Conservation (phyloP, 2,329 filamentous ascomycete genomes). For the Stagonosporopsis rhizophila region DNA sequence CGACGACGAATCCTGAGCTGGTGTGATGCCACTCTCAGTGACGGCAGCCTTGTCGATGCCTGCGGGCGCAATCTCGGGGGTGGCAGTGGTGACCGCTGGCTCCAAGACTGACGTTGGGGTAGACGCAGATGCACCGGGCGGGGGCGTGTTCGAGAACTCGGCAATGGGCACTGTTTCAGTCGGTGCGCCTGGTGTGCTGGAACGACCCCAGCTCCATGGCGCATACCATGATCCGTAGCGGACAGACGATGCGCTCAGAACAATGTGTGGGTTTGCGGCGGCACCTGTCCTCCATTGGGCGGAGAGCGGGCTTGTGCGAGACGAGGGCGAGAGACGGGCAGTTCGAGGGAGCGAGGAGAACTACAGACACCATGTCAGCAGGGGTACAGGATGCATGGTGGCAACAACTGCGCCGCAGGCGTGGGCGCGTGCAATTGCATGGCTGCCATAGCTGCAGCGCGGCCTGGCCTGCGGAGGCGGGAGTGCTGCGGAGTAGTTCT, state of each 20-base stretch:
- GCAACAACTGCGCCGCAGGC: conserved; percentile 5
- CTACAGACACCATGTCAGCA: conserved; percentile 23
- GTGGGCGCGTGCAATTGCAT: conserved; percentile 9
- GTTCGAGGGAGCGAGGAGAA: conserved; percentile 44
- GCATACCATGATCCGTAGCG: conserved; percentile 46
- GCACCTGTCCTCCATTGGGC: conserved; percentile 37
- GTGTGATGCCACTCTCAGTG: conserved; percentile 27
- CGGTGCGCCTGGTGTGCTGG: conserved; percentile 33
- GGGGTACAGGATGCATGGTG: not conserved
- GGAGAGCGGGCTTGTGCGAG: conserved; percentile 36
- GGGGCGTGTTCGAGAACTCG: conserved; percentile 28
- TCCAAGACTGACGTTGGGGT: conserved; percentile 22
- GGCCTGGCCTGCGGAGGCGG: conserved; percentile 16
- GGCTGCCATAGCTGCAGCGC: not conserved
- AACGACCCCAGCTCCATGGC: conserved; percentile 45
- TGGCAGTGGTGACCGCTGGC: conserved; percentile 38
- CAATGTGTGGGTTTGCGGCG: conserved; percentile 22
- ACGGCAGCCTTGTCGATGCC: conserved; percentile 42
- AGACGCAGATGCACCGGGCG: conserved; percentile 11
- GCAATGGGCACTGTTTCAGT: conserved; percentile 29
- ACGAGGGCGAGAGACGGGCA: conserved; percentile 22
- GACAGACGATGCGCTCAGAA: conserved; percentile 35
- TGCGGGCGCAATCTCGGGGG: conserved; percentile 47
- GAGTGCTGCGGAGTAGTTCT: not conserved
- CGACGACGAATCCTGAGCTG: conserved; percentile 17